These are phyloP conservation scores for Puccinia horiana DNA, from an alignment of 1,284 basidiomycete species.

Conservation along the genomic window DNA sequence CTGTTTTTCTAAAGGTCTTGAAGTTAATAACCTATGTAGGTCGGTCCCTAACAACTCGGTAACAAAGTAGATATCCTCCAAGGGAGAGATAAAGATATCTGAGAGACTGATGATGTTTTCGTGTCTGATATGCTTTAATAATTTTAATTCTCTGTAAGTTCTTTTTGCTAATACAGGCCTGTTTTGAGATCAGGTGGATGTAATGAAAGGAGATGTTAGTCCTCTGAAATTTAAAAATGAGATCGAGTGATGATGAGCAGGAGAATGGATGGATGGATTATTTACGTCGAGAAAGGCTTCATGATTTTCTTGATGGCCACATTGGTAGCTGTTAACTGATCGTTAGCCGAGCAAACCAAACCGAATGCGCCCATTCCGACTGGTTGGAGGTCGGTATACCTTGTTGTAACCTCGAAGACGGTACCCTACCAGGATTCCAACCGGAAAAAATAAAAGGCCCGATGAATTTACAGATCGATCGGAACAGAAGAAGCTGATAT, in stretches of 20 bases:
- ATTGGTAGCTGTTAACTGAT: conserved; percentile 88
- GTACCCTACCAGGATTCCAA: conserved; percentile 49
- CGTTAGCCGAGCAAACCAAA: conserved; percentile 95
- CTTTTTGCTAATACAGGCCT: conserved; percentile 90
- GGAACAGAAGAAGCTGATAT: background rate
- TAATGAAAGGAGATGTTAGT: background rate
- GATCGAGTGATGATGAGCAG: background rate
- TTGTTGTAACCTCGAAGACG: conserved; percentile 78
- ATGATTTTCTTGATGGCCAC: conserved; percentile 99
- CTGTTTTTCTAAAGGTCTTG: conserved; percentile 95
- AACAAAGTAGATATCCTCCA: conserved; percentile 74
- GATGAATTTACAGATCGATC: no score
- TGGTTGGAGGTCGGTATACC: conserved; percentile 99
- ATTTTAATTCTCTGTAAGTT: conserved; percentile 96
- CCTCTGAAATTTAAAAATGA: background rate
- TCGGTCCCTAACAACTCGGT: conserved; percentile 99
- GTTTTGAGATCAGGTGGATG: background rate
- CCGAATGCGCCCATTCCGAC: conserved; percentile 99
- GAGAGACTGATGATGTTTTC: conserved; percentile 83
- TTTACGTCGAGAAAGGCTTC: conserved; percentile 86
- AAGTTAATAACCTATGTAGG: conserved; percentile 92
- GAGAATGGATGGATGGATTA: background rate
- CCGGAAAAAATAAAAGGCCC: background rate
- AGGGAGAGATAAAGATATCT: conserved; percentile 50
- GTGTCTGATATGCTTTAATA: conserved; percentile 97